Evolutionary conservation across 129 eudicot genomes (phyloP).

Genomic region (Artemisia annua): DNA sequence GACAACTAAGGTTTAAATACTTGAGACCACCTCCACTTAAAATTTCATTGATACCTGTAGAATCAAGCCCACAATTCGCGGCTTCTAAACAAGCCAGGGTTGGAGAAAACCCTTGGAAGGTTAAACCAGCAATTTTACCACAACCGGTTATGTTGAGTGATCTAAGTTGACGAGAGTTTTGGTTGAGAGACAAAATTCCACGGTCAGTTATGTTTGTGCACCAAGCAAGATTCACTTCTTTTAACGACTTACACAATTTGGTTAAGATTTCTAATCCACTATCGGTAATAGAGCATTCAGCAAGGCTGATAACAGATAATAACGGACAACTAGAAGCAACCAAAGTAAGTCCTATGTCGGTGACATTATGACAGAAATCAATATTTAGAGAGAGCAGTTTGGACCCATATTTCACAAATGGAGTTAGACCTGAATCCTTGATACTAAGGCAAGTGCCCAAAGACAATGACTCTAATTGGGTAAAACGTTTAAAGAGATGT

Average conservation of each 20-base stretch:
- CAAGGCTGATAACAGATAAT: no score
- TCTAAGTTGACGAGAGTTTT: not conserved
- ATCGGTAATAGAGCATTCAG: conserved; percentile 26
- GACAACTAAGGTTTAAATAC: no score
- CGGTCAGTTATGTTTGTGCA: conserved; percentile 48
- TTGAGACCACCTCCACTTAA: no score
- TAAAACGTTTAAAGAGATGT: conserved; percentile 46
- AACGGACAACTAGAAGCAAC: no score
- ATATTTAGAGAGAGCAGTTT: conserved; percentile 50
- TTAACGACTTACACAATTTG: conserved; percentile 38
- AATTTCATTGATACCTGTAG: no score
- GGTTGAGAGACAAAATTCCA: not conserved
- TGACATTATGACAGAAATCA: conserved; percentile 32
- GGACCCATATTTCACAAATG: conserved; percentile 32
- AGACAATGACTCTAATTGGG: conserved; percentile 44
- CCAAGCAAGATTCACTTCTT: conserved; percentile 48
- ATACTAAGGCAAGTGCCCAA: conserved; percentile 30
- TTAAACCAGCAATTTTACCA: not conserved
- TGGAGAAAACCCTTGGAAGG: no score
- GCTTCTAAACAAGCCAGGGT: no score
- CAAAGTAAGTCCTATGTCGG: no score
- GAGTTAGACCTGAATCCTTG: conserved; percentile 22
- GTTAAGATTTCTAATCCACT: conserved; percentile 50
- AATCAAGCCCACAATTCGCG: no score
- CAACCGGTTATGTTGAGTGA: not conserved